Percentiles rank a stretch among this genome's conserved stretches.
These are phyloP conservation scores for Calophaca sinica DNA, from an alignment of 306 rosid genomes.

Conservation along the genomic window DNA sequence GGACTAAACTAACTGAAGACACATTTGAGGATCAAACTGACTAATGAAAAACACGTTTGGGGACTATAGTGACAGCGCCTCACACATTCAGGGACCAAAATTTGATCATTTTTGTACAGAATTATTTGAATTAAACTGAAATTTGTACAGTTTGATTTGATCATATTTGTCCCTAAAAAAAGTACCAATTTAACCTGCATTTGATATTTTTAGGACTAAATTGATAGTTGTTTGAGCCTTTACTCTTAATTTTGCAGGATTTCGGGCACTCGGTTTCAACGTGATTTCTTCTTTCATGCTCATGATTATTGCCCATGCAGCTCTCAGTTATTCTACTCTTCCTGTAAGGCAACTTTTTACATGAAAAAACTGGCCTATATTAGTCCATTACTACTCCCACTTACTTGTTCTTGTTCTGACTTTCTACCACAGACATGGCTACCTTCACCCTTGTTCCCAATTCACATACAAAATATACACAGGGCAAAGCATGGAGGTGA, in stretches of 20 bases:
- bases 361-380: not conserved
- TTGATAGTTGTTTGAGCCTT: too few species aligned
- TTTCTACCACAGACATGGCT: slow-evolving; percentile 70
- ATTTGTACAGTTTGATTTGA: too few species aligned
- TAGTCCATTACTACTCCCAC: not conserved
- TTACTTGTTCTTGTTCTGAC: slow-evolving; percentile 31
- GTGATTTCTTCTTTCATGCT: slow-evolving; percentile 56
- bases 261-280: slow-evolving; percentile 67
- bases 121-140: too few species aligned
- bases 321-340: slow-evolving; percentile 68
- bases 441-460: slow-evolving; percentile 76
- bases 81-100: too few species aligned
- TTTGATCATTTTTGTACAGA: too few species aligned
- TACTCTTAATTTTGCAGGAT: slow-evolving; percentile 48
- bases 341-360: slow-evolving; percentile 60
- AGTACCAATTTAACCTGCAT: too few species aligned
- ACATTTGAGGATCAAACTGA: too few species aligned
- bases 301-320: slow-evolving; percentile 52
- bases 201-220: too few species aligned
- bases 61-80: too few species aligned
- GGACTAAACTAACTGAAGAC: too few species aligned
- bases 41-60: too few species aligned
- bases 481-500: slow-evolving; percentile 83
- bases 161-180: too few species aligned
- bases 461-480: slow-evolving; percentile 69